Evolutionary conservation across 768 basidiomycete genomes (phyloP), one percentile per base, ranked within the genome.

Genomic region (Boletus speciosus): DNA sequence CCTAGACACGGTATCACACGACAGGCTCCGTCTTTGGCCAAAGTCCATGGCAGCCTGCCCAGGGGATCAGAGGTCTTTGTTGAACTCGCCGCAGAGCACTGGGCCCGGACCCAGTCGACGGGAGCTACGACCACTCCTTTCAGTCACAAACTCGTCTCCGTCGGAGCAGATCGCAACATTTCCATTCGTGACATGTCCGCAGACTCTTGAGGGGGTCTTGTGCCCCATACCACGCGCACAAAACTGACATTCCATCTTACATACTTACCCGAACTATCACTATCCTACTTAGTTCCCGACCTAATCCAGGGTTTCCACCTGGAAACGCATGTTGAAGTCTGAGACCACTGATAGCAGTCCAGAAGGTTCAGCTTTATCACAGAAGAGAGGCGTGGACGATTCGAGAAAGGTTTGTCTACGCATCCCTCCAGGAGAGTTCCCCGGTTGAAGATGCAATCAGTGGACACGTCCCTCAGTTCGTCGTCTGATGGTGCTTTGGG

Each of bases 281-380:
- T 19, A 19, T 19, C 19, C 19, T 19, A 19, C 19, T 19, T 19
- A 19, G 19, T 19, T 19, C 19, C 19, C 19, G 19, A 19, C 19
- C 19, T 19, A 19, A 19, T 19, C 19, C 19, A 19, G 19, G 19
- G 78, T 79, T 73, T 74, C 6, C 78, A 81, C 59, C 67, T 77
- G 21, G 81, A 82, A 57, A 69, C 73, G 29, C 81, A 81, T 55
- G 80, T 78, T 49, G 81, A 82, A 59, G 49, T 80, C n/a, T 23
- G 23, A 21, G 81, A 81, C 56, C 70, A 74, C 55, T 73, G 80
- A 52, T 68, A 32, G 64, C 75, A 4, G 74, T 73, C 21, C 68
- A 73, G 45, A 67, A 23, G 77, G 31, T 82, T 82, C 19, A 19
- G 19, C 19, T 19, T 19, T 19, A 19, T 19, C 19, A 19, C 19